A percentile compares a stretch with the other conserved stretches of the same genome.
phyloP scores from a whole-genome alignment of 108 stramenopile genomes.

The Skeletonema marinoi region DNA sequence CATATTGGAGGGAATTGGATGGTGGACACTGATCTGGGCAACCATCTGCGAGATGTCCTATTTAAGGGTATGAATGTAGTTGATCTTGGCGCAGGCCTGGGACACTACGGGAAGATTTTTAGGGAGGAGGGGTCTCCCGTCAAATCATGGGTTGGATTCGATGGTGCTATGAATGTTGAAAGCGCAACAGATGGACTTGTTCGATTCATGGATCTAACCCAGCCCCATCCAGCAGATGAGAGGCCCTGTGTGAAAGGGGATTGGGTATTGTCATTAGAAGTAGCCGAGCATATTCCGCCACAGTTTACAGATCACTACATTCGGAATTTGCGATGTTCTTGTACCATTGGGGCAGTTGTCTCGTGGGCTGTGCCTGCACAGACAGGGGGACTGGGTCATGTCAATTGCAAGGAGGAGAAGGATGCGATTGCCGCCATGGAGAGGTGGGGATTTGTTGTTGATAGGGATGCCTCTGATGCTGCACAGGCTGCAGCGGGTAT shows the following conservation, averaged over 20 bases:
- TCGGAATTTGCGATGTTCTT: constrained; percentile 9
- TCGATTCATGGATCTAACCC: constrained; percentile 13
- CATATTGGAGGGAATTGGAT: constrained; percentile 8
- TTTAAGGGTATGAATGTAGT: constrained; percentile 5
- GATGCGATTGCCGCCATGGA: constrained; percentile 9
- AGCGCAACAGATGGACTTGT: constrained; percentile 18
- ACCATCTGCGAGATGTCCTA: not conserved
- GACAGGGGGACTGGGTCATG: constrained; percentile 15
- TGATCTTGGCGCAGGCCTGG: constrained; percentile 10
- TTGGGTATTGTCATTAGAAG: constrained; percentile 14
- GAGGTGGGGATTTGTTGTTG: constrained; percentile 13
- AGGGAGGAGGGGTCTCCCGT: constrained; percentile 6
- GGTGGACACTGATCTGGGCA: not conserved
- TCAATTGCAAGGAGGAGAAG: not conserved
- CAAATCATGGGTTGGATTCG: constrained; percentile 9
- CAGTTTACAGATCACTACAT: constrained; percentile 5
- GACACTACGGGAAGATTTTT: constrained; percentile 6
- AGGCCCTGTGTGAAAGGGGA: constrained; percentile 9
- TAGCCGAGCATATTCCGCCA: constrained; percentile 14
- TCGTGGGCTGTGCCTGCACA: constrained; percentile 9
- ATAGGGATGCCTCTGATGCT: not conserved
- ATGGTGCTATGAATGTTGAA: constrained; percentile 16
- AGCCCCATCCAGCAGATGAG: constrained; percentile 3
- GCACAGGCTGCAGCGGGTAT: not conserved
- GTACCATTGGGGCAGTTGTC: constrained; percentile 2